These are phyloP conservation scores for Lolium multiflorum DNA, from an alignment of 176 grass and related monocot species.

Conservation along the genomic window DNA sequence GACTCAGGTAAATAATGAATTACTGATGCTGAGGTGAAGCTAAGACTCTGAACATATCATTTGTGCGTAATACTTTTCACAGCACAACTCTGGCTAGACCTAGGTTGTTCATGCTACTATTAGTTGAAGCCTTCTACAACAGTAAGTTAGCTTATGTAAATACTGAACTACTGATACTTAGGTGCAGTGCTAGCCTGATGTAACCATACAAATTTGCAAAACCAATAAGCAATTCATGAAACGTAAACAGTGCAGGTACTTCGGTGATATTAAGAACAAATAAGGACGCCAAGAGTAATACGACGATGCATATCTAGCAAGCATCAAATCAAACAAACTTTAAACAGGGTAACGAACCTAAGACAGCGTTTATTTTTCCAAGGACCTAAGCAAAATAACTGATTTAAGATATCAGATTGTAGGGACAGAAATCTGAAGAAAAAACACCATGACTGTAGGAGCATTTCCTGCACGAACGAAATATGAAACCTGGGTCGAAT, in stretches of 20 bases:
- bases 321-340: neutral
- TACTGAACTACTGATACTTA: neutral
- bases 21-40: no score
- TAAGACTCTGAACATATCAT: neutral
- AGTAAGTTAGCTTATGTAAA: no score
- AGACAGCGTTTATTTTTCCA: neutral
- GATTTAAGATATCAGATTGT: neutral
- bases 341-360: neutral
- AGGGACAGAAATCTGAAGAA: neutral
- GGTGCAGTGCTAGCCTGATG: neutral
- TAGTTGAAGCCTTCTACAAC: no score
- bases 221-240: neutral
- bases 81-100: no score
- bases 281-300: neutral
- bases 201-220: neutral
- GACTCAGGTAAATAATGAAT: neutral
- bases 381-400: neutral
- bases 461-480: neutral
- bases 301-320: neutral
- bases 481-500: neutral
- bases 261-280: neutral
- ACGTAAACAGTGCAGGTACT: neutral
- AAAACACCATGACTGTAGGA: neutral
- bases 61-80: neutral
- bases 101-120: no score